Evolutionary conservation across 208 protist genomes (phyloP), one percentile per base, ranked within the genome.

Genomic region (Acanthamoeba triangularis): DNA sequence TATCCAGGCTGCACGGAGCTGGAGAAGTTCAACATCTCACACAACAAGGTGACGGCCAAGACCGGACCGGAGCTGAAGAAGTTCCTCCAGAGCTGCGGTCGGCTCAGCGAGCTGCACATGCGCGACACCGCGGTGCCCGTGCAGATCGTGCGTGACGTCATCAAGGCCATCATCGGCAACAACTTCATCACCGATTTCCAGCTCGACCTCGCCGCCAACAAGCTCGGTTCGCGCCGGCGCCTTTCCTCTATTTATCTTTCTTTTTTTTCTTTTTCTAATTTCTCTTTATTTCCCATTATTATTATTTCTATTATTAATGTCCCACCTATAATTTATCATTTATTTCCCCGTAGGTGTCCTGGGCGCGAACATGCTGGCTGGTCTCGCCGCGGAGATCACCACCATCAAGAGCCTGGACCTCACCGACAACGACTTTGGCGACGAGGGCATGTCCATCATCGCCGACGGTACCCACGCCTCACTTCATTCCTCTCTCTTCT

Each of bases 381-480:
- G 78, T 33, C 52, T 96, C 28, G 88, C 95, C 35, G 63, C 85
- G 47, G 96, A 96, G 37, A 59, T 97, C 41, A 56, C 87, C 67
- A 95, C 95, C 65, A 88, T 97, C 61, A 35, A 92, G 37, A 63
- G 10, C 16, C 61, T 97, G n/a, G 95, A 97, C 78, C 54, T 96
- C 4, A 78, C 78, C 25, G 95, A 97, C 52, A 97, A 97, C 85
- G 96, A 97, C 33, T 96, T 97, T 56, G 93, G 94, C 35, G 96
- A 97, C 61, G 96, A 97, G 59, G 96, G 96, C 88, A 96, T 97
- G 54, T 90, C 95, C 41, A 91, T 95, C 2, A 74, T 97, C 44
- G 94, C 93, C 35, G 90, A 96, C 4, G 96, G 91, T 69, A 44
- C 37, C 37, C 25, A 6, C 3, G 25, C 67, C 67, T 30, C 67